Base-by-base conservation (phyloP, 345 rosid genomes). In the Linum trigynum region DNA sequence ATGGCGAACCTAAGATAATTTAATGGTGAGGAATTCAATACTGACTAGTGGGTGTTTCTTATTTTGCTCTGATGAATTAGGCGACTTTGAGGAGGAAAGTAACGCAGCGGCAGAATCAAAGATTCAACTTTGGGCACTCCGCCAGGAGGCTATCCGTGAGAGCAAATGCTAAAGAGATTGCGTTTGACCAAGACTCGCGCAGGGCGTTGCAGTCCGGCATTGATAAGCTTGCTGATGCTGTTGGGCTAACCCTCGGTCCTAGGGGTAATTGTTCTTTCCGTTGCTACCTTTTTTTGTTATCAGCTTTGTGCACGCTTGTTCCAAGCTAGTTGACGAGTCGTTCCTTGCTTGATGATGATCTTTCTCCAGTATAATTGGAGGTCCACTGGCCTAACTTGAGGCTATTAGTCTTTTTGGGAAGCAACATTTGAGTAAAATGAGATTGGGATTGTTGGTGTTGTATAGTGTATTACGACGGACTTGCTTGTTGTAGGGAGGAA, bases 211-310 rank as follows among this genome's bases (percentile, higher is more conserved):
- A 95, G 79, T 61, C 84, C 23, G 97, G 99, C 61, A 89, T 91
- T 53, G 99, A 95, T 69, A 95, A 87, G 83, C 97, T 95, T 70
- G 86, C 96, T 43, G 99, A 95, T 71, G 84, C 81, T 43, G 99
- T 95, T 39, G 97, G 80, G 45, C 91, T 95, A 57, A 95, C 97
- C 61, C 97, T 95, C 42, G 99, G 99, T 32, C 99, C 99, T 5
- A 83, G 97, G 80, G 99, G 97, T 95, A 83, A 58, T 11, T 9
- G n/a, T 57, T 38, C 55, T 45, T 45, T n/a, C 38, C 8, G 23
- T 57, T 15, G 12, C 37, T 14, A 35, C 35, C 23, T 6, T 45
- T 50, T 55, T 58, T 11, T 0, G 32, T 23, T 23, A 23, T 23
- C 32, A 23, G 32, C 45, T 41, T 23, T 23, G 32, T 23, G 32